These are phyloP conservation scores for Penicillium simplicissimum DNA, from an alignment of 495 filamentous ascomycete genomes.

Conservation along the genomic window DNA sequence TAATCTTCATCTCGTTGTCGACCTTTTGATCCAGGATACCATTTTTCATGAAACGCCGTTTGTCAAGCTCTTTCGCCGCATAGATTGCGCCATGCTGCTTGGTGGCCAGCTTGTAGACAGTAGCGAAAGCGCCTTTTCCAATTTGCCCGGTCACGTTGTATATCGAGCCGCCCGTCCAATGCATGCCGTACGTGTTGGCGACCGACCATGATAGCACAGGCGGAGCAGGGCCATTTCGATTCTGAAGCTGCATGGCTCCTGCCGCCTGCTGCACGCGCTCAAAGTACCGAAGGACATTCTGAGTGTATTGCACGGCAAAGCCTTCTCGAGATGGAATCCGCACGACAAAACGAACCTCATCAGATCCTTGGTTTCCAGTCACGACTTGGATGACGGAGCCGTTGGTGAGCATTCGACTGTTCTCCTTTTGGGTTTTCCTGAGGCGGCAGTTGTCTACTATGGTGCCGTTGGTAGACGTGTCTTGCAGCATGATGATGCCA, in stretches of 20 bases:
- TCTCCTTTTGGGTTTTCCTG: slow-evolving; percentile 46
- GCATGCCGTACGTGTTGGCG: slow-evolving; percentile 53
- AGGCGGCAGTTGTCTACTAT: slow-evolving; percentile 71
- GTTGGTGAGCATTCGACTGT: slow-evolving; percentile 64
- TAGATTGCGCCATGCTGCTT: slow-evolving; percentile 77
- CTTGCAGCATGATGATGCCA: slow-evolving; percentile 84
- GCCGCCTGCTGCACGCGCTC: slow-evolving; percentile 33
- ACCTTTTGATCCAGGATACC: slow-evolving; percentile 81
- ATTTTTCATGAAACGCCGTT: slow-evolving; percentile 84
- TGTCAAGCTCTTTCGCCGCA: slow-evolving; percentile 91
- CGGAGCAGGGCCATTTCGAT: slow-evolving; percentile 31
- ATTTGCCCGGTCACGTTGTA: slow-evolving; percentile 82
- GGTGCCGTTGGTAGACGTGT: slow-evolving; percentile 91
- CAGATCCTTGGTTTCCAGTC: slow-evolving; percentile 45
- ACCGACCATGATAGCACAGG: slow-evolving; percentile 37
- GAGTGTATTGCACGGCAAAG: slow-evolving; percentile 55
- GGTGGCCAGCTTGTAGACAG: slow-evolving; percentile 80
- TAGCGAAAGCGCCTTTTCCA: slow-evolving; percentile 92
- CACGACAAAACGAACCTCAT: slow-evolving; percentile 76
- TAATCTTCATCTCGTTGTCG: slow-evolving; percentile 93
- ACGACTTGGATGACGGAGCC: slow-evolving; percentile 74
- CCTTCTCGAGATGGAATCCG: slow-evolving; percentile 75
- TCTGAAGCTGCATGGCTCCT: slow-evolving; percentile 25
- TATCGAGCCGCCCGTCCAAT: slow-evolving; percentile 78
- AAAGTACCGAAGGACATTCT: slow-evolving; percentile 60